Percentiles rank a stretch among this genome's conserved stretches.
phyloP scores from a whole-genome alignment of 2,329 filamentous ascomycete genomes.

The Epichloe brachyelytri region DNA sequence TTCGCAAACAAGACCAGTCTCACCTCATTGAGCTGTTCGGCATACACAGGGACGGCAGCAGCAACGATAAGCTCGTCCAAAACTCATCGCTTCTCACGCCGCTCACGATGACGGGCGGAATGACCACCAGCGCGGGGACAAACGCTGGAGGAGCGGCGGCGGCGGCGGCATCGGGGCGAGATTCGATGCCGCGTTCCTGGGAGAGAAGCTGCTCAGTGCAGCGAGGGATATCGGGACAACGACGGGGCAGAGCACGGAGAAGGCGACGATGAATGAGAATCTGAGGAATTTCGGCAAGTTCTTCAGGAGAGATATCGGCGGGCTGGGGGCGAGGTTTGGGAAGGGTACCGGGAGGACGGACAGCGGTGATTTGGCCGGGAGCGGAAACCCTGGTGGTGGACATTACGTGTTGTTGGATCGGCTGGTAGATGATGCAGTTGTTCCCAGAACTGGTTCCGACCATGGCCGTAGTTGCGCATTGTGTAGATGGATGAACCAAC shows the following conservation, averaged over 20 bases:
- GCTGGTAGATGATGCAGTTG: no score
- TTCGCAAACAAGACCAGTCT: conserved; percentile 69
- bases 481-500: background rate
- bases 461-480: background rate
- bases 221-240: conserved; percentile 69
- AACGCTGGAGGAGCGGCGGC: conserved; percentile 31
- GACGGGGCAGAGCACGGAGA: conserved; percentile 32
- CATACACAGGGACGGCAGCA: conserved; percentile 65
- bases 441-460: background rate
- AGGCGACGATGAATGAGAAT: conserved; percentile 79
- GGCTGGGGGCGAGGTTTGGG: conserved; percentile 61
- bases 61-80: conserved; percentile 54
- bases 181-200: conserved; percentile 73
- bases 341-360: conserved; percentile 34
- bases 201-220: conserved; percentile 77
- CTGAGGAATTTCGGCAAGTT: conserved; percentile 94
- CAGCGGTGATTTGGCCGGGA: conserved; percentile 8
- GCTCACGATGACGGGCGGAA: conserved; percentile 36
- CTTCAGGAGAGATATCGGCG: conserved; percentile 76
- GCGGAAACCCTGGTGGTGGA: no score
- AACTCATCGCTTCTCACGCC: conserved; percentile 59
- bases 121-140: conserved; percentile 26
- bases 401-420: no score
- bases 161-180: conserved; percentile 30
- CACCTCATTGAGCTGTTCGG: conserved; percentile 76